These are phyloP conservation scores for Saitozyma podzolica DNA, from an alignment of 768 basidiomycete genomes.

Conservation along the genomic window DNA sequence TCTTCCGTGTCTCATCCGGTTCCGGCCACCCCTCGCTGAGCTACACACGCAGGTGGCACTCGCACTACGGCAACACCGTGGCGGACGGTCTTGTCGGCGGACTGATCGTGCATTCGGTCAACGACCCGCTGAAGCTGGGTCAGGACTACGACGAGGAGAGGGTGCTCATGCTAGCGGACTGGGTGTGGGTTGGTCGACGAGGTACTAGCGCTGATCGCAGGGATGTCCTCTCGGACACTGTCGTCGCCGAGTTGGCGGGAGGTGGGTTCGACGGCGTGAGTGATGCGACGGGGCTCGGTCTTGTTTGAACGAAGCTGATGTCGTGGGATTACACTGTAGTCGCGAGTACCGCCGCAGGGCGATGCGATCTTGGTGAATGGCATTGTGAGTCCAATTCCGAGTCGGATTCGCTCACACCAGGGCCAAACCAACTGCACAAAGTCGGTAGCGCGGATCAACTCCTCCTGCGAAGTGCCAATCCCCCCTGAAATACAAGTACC, in stretches of 20 bases:
- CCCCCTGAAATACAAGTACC: slow-evolving; percentile 21
- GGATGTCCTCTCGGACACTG: slow-evolving; percentile 15
- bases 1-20: neutral
- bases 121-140: slow-evolving; percentile 37
- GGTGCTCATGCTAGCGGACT: slow-evolving; percentile 20
- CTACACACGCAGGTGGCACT: slow-evolving; percentile 20
- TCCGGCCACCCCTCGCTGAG: no score
- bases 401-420: neutral
- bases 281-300: neutral
- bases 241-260: slow-evolving; percentile 14
- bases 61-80: slow-evolving; percentile 32
- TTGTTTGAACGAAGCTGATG: neutral
- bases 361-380: slow-evolving; percentile 34
- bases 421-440: slow-evolving; percentile 19
- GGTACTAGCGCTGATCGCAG: slow-evolving; percentile 7
- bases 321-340: slow-evolving; percentile 8
- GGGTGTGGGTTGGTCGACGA: slow-evolving; percentile 13
- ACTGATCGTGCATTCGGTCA: slow-evolving; percentile 25
- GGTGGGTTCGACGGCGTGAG: slow-evolving; percentile 30
- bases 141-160: slow-evolving; percentile 41
- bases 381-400: slow-evolving; percentile 11
- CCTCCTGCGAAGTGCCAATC: slow-evolving; percentile 12
- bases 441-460: neutral
- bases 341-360: slow-evolving; percentile 15
- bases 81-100: slow-evolving; percentile 35